These are phyloP conservation scores for Pseudogymnoascus destructans DNA, from an alignment of 2,329 filamentous ascomycete genomes.

Conservation along the genomic window DNA sequence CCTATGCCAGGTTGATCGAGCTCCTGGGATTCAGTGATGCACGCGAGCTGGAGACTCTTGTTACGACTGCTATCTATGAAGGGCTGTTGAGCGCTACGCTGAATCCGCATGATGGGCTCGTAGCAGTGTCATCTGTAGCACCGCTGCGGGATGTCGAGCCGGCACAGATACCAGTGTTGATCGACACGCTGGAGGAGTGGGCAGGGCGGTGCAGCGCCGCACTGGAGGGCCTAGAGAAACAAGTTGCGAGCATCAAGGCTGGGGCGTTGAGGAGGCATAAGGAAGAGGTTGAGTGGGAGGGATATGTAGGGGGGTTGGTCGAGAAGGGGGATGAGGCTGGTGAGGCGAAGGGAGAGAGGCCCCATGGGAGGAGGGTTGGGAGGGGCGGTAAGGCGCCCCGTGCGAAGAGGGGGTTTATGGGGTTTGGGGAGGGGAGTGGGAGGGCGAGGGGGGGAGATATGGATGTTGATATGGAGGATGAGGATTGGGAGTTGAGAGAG, in stretches of 20 bases:
- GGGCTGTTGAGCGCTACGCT: constrained; percentile 72
- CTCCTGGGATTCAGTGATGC: constrained; percentile 53
- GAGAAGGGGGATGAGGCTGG: constrained; percentile 33
- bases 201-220: constrained; percentile 62
- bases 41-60: constrained; percentile 68
- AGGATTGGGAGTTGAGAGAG: constrained; percentile 37
- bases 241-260: constrained; percentile 54
- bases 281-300: constrained; percentile 24
- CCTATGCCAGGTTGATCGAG: constrained; percentile 55
- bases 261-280: constrained; percentile 41
- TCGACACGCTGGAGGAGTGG: constrained; percentile 60
- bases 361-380: constrained; percentile 31
- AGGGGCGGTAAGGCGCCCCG: constrained; percentile 38
- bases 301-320: constrained; percentile 20
- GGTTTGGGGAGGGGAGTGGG: constrained; percentile 16
- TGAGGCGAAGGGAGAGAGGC: constrained; percentile 17
- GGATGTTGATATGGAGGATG: constrained; percentile 41
- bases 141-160: constrained; percentile 78
- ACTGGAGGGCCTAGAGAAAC: constrained; percentile 59
- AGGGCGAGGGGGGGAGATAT: constrained; percentile 30
- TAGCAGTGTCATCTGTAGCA: constrained; percentile 68
- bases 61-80: constrained; percentile 79
- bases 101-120: constrained; percentile 60
- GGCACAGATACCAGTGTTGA: constrained; percentile 54
- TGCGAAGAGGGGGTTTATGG: constrained; percentile 31